phyloP scores from a whole-genome alignment of 345 rosid genomes.

The Citrus australasica region DNA sequence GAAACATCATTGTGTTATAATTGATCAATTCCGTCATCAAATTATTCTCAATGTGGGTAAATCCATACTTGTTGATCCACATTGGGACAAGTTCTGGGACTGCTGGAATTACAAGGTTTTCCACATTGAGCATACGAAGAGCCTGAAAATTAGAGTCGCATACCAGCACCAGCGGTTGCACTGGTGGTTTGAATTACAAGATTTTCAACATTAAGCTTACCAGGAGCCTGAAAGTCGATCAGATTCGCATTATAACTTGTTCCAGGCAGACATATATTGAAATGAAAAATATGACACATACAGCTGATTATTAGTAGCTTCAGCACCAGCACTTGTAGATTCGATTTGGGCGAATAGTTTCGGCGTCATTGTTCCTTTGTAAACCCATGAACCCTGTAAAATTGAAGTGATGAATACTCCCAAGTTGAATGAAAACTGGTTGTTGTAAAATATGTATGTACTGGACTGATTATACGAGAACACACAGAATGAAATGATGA shows the following conservation, averaged over 20 bases:
- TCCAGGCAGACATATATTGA: neutral
- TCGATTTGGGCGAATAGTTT: neutral
- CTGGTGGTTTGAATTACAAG: neutral
- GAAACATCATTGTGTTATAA: constrained; percentile 15
- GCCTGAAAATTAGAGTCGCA: constrained; percentile 17
- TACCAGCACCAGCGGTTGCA: neutral
- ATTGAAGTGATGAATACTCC: neutral
- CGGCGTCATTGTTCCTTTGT: too few species aligned
- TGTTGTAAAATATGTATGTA: neutral
- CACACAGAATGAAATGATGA: constrained; percentile 2
- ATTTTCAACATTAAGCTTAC: constrained; percentile 6
- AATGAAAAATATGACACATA: neutral
- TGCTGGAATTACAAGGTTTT: constrained; percentile 29
- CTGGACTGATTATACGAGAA: too few species aligned
- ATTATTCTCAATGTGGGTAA: neutral
- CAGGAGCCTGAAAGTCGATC: constrained; percentile 17
- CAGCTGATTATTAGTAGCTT: neutral
- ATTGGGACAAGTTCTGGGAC: neutral
- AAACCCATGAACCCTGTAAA: constrained; percentile 21
- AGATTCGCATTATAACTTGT: neutral
- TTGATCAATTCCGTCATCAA: neutral
- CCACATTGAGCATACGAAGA: constrained; percentile 5
- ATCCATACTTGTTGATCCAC: constrained; percentile 20
- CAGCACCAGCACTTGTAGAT: constrained; percentile 7
- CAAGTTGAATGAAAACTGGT: neutral